Conservation (phyloP, 169 alveolate genomes). For the Pseudocohnilembus persalinus region DNA sequence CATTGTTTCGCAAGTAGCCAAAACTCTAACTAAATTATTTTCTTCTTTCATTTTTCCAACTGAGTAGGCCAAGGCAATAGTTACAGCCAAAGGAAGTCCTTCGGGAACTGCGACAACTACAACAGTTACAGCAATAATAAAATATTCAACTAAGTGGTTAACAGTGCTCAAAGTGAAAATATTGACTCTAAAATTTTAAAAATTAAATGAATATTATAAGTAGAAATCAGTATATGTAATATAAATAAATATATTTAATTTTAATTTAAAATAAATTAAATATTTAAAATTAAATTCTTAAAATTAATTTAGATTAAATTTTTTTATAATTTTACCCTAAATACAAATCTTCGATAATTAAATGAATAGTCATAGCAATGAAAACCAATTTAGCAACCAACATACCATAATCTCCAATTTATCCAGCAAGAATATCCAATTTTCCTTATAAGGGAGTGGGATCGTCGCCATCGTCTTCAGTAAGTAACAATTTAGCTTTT, state of each 20-base stretch:
- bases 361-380: slow-evolving; percentile 62
- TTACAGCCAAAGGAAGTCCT: slow-evolving; percentile 94
- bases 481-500: slow-evolving; percentile 51
- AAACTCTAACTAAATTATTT: slow-evolving; percentile 78
- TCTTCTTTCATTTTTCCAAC: slow-evolving; percentile 90
- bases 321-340: no score
- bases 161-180: slow-evolving; percentile 39
- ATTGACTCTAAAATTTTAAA: no score
- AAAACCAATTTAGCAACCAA: slow-evolving; percentile 72
- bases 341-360: slow-evolving; percentile 34
- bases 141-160: slow-evolving; percentile 34
- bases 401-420: slow-evolving; percentile 81
- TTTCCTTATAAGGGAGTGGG: slow-evolving; percentile 85
- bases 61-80: slow-evolving; percentile 87
- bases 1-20: slow-evolving; percentile 93
- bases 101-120: slow-evolving; percentile 93
- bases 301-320: no score
- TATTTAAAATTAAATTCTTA: no score
- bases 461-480: slow-evolving; percentile 71
- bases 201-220: no score
- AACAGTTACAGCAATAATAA: slow-evolving; percentile 82
- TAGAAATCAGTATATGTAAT: no score
- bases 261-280: no score
- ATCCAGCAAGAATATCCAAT: slow-evolving; percentile 78
- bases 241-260: no score